A percentile compares a stretch with the other conserved stretches of the same genome.
phyloP scores from a whole-genome alignment of 495 filamentous ascomycete genomes.

The Glonium stellatum region DNA sequence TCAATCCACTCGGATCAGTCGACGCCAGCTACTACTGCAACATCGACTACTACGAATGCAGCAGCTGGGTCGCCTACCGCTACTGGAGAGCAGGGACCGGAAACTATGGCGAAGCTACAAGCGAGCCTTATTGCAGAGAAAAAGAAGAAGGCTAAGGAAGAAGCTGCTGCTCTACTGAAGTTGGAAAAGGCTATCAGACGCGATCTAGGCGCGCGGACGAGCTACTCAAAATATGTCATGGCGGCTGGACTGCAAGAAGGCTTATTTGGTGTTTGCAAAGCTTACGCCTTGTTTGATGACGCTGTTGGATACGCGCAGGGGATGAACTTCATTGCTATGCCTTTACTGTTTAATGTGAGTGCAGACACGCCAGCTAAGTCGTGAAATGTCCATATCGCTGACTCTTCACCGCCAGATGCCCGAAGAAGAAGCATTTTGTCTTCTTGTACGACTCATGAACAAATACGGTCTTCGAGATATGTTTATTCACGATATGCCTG shows the following conservation, averaged over 20 bases:
- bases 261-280: conserved; percentile 91
- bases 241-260: conserved; percentile 88
- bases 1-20: conserved; percentile 79
- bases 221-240: conserved; percentile 88
- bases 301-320: conserved; percentile 94
- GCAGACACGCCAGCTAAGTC: not conserved
- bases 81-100: conserved; percentile 51
- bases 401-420: conserved; percentile 60
- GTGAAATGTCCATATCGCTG: not conserved
- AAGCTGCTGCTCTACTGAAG: conserved; percentile 61
- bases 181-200: conserved; percentile 86
- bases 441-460: conserved; percentile 92
- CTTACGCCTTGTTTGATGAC: conserved; percentile 93
- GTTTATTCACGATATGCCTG: conserved; percentile 94
- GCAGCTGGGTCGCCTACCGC: conserved; percentile 47
- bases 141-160: conserved; percentile 69
- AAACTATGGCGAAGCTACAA: conserved; percentile 60
- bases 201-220: conserved; percentile 86
- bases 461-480: conserved; percentile 89
- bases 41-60: conserved; percentile 42
- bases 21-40: conserved; percentile 51
- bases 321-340: conserved; percentile 98
- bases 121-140: conserved; percentile 56
- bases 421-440: conserved; percentile 91
- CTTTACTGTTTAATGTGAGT: conserved; percentile 89